Evolutionary conservation across 139 green algal genomes (phyloP).

Genomic region (Chlamydomonas incerta): DNA sequence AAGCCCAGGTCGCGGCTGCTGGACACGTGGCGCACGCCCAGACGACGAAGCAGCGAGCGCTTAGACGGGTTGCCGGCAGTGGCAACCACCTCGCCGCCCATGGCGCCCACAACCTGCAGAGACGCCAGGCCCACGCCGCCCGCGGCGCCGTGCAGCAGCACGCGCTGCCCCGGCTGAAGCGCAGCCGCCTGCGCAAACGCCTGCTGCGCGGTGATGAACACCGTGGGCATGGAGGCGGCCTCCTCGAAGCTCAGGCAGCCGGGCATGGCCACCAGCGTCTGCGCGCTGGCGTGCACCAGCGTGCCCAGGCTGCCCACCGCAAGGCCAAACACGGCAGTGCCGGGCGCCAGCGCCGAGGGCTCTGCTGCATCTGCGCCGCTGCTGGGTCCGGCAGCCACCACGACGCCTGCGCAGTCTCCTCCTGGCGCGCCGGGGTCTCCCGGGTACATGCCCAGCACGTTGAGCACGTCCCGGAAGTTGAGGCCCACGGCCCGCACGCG

Average conservation of each 20-base stretch:
- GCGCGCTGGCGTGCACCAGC: conserved; percentile 57
- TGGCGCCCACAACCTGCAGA: conserved; percentile 65
- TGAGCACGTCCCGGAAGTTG: conserved; percentile 87
- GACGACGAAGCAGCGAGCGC: conserved; percentile 70
- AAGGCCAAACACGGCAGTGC: conserved; percentile 87
- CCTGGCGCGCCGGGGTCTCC: conserved; percentile 82
- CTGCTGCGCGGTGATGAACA: conserved; percentile 84
- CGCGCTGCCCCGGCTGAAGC: conserved; percentile 47
- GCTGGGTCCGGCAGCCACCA: conserved; percentile 52
- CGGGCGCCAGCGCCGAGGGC: conserved; percentile 48
- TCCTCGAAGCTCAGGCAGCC: conserved; percentile 73
- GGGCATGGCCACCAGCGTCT: conserved; percentile 77
- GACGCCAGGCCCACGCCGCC: conserved; percentile 87
- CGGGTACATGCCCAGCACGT: conserved; percentile 88
- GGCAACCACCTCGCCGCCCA: conserved; percentile 61
- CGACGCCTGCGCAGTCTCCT: conserved; percentile 85
- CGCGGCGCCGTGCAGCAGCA: conserved; percentile 82
- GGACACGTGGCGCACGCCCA: conserved; percentile 63
- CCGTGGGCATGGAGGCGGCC: conserved; percentile 80
- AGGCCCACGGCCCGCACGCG: conserved; percentile 81
- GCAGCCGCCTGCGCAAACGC: conserved; percentile 58
- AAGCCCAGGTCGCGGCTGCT: conserved; percentile 78
- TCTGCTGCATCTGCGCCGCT: no score
- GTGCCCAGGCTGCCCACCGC: conserved; percentile 81
- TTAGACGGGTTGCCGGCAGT: conserved; percentile 82